Evolutionary conservation across 106 monocot genomes (phyloP).

Genomic region (Allium sativum): DNA sequence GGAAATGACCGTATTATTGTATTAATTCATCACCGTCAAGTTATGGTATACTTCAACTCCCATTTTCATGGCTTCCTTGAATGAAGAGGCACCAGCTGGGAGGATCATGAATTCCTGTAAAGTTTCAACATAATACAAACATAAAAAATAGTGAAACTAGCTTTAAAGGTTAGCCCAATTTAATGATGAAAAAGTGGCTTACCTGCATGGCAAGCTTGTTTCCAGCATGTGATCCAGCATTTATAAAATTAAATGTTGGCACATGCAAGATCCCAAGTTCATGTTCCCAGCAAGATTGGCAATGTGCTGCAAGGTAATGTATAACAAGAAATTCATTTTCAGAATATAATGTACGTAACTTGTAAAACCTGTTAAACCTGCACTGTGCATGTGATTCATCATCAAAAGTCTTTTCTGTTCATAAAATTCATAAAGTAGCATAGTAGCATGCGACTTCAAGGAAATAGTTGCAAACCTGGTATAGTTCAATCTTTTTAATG

Average conservation of each 20-base stretch:
- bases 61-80: conserved; percentile 99
- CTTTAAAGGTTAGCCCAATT: too few relatives aligned
- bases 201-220: conserved; percentile 99
- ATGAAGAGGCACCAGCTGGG: conserved; percentile 77
- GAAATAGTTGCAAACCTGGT: conserved; percentile 31
- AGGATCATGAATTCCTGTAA: conserved; percentile 99
- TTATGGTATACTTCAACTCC: conserved; percentile 93
- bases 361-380: too few relatives aligned
- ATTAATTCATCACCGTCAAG: conserved; percentile 45
- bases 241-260: conserved; percentile 97
- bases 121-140: background rate
- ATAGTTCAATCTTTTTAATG: conserved; percentile 81
- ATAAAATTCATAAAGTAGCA: background rate
- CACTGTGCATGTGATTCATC: too few relatives aligned
- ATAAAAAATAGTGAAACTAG: background rate
- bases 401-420: too few relatives aligned
- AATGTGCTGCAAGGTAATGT: conserved; percentile 54
- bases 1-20: background rate
- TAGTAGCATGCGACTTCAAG: background rate
- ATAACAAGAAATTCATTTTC: background rate
- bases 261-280: conserved; percentile 78
- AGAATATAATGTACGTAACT: too few relatives aligned
- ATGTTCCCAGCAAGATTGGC: conserved; percentile 96
- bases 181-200: background rate
- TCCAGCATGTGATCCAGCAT: conserved; percentile 98